Evolutionary conservation across 768 basidiomycete genomes (phyloP).

Genomic region (Amyloporia xantha): DNA sequence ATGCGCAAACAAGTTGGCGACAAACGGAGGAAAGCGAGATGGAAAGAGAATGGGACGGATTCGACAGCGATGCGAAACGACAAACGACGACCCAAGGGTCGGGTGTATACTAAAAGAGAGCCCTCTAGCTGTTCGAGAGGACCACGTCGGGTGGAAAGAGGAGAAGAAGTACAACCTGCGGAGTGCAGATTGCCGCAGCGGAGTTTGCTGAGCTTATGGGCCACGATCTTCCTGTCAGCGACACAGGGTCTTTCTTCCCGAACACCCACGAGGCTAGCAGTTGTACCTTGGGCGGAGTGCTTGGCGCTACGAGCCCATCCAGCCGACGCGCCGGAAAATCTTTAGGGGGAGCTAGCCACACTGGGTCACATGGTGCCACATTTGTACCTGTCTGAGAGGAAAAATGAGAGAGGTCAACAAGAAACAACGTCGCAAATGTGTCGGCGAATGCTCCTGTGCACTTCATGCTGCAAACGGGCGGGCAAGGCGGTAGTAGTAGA

Average conservation of each 20-base stretch:
- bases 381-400: too few species aligned
- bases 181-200: conserved; percentile 18
- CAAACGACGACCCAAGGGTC: conserved; percentile 22
- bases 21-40: conserved; percentile 28
- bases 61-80: conserved; percentile 27
- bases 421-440: not conserved
- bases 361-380: not conserved
- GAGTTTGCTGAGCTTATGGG: conserved; percentile 14
- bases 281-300: conserved; percentile 5
- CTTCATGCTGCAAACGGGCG: not conserved
- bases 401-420: not conserved
- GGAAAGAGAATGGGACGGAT: conserved; percentile 23
- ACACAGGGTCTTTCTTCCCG: not conserved
- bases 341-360: not conserved
- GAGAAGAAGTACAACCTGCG: conserved; percentile 12
- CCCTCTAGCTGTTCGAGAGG: conserved; percentile 11
- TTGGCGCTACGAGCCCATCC: not conserved
- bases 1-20: conserved; percentile 26
- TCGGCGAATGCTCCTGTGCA: not conserved
- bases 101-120: conserved; percentile 14
- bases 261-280: conserved; percentile 10
- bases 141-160: conserved; percentile 9
- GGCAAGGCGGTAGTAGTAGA: not conserved
- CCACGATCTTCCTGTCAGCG: not conserved
- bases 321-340: not conserved